Base-by-base conservation (phyloP, 2,329 filamentous ascomycete genomes). In the Ophiostoma triangulosporum region DNA sequence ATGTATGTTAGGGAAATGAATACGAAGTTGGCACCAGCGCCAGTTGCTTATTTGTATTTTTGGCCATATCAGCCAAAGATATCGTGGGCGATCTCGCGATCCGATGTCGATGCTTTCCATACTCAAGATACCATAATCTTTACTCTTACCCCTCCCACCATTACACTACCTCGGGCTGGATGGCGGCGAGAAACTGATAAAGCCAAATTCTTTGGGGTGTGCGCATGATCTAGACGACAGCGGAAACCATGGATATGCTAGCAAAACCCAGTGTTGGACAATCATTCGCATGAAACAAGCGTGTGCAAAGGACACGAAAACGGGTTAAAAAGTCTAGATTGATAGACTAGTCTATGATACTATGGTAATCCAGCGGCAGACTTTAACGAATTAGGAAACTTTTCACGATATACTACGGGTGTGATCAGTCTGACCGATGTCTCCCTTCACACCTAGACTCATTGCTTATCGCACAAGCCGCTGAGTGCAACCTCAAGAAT, bases 381-480 rank as follows among this genome's bases (percentile, higher is more conserved):
- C 46, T n/a, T 48, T 48, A 48, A 48, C 46, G 46, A 15, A 48
- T 48, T 48, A 48, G 46, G 46, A 32, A 48, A 48, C 6, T 24
- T 48, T 48, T 48, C 17, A 33, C 46, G 46, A 20, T 32, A 22
- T 48, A 48, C n/a, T 33, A 32, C 17, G 27, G 27, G 26, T 29
- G n/a, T 29, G 45, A 29, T 17, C 24, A 46, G 22, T 26, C 26
- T 46, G 26, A 14, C 43, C 43, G 43, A 12, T n/a, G 43, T 17
- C 43, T 46, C 43, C 43, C 43, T 46, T 46, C 26, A 43, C 43
- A 46, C 43, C 24, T 46, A 46, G 43, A 26, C 43, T 29, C n/a
- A 46, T 46, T 46, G 11, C 43, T 46, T 46, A 46, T 46, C 43
- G n/a, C 11, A 46, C 26, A 46, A 46, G 43, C 15, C 6, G 15